Conservation (phyloP, 179 eudicot species). For the Actinidia chinensis region DNA sequence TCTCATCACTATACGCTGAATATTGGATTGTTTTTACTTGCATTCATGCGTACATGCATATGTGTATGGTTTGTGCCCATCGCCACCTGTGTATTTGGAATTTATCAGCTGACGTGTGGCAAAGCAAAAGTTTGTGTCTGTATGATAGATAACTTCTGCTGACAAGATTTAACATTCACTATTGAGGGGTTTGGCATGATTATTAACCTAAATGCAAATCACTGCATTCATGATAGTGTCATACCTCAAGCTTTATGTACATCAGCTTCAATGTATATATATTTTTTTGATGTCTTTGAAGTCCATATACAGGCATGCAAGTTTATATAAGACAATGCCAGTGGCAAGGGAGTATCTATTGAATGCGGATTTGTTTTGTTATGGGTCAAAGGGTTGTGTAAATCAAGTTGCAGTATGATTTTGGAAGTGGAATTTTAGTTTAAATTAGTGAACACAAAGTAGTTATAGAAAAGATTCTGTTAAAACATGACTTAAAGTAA, state of each 20-base stretch:
- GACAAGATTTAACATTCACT: background rate
- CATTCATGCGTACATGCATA: background rate
- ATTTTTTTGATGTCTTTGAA: background rate
- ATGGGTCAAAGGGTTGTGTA: background rate
- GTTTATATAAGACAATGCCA: background rate
- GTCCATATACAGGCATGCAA: background rate
- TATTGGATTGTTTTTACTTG: no score
- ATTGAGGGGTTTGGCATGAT: background rate
- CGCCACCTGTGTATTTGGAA: no score
- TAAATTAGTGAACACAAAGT: no score
- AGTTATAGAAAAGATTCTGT: background rate
- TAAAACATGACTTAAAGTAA: background rate
- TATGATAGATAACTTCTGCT: no score
- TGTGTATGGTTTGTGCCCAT: no score
- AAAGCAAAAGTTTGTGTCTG: background rate
- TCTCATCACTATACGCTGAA: background rate
- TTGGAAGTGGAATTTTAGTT: background rate
- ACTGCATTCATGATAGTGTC: background rate
- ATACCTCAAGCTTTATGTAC: background rate
- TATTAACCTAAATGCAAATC: background rate
- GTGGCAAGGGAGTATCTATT: conserved; percentile 2
- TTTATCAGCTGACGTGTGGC: background rate
- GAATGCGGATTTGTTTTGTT: background rate
- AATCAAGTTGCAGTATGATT: background rate
- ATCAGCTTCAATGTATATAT: background rate